Conservation (phyloP, 108 stramenopile genomes). For the Skeletonema marinoi region DNA sequence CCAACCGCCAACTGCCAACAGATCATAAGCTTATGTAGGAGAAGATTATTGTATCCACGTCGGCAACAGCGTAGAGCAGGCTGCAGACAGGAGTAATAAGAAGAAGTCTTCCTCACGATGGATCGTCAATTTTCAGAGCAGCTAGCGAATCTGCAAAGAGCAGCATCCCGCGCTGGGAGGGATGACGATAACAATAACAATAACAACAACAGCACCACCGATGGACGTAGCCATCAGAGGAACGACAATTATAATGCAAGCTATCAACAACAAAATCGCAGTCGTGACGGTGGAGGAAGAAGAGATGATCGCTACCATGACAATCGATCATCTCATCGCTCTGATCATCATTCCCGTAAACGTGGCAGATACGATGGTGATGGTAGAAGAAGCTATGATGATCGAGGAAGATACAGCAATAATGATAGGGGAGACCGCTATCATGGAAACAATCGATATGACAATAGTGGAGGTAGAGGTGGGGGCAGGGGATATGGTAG, state of each 20-base stretch:
- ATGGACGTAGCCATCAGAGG: not conserved
- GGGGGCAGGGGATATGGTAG: slow-evolving; percentile 1
- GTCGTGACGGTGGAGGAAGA: slow-evolving; percentile 4
- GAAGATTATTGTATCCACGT: too few species aligned
- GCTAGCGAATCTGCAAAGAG: slow-evolving; percentile 60
- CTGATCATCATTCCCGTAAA: not conserved
- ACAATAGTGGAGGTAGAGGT: not conserved
- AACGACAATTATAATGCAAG: slow-evolving; percentile 1
- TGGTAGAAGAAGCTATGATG: not conserved
- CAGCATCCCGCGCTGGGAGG: slow-evolving; percentile 43
- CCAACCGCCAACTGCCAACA: too few species aligned
- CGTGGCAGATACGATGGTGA: slow-evolving; percentile 9
- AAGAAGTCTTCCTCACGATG: too few species aligned
- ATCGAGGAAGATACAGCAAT: slow-evolving; percentile 14
- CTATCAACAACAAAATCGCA: not conserved
- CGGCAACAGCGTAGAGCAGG: not conserved
- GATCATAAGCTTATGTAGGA: too few species aligned
- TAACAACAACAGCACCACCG: slow-evolving; percentile 19
- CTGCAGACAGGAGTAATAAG: too few species aligned
- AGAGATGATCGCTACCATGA: slow-evolving; percentile 7
- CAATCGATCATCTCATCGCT: not conserved
- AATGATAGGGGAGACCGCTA: slow-evolving; percentile 1
- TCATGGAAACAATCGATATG: not conserved
- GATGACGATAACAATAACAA: slow-evolving; percentile 36
- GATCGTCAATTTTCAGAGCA: slow-evolving; percentile 55